A percentile compares a stretch with the other conserved stretches of the same genome.
These are phyloP conservation scores for Colletotrichum musae DNA, from an alignment of 2,329 filamentous ascomycete genomes.

Conservation along the genomic window DNA sequence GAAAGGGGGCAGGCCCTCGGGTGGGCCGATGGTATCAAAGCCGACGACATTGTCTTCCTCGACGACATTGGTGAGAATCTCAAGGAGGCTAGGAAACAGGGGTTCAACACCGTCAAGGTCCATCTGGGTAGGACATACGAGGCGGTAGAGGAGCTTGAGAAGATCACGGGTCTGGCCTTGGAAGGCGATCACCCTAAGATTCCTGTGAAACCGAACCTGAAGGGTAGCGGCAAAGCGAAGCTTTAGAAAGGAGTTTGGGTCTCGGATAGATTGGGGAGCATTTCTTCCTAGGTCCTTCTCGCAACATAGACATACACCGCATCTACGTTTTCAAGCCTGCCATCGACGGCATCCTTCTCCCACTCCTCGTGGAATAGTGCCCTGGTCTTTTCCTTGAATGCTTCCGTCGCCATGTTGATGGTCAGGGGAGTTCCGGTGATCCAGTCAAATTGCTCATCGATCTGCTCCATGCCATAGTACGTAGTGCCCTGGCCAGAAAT, in stretches of 20 bases:
- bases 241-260: slow-evolving; percentile 51
- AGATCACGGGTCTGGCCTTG: slow-evolving; percentile 77
- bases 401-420: slow-evolving; percentile 40
- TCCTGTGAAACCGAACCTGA: slow-evolving; percentile 57
- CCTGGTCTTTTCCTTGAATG: slow-evolving; percentile 45
- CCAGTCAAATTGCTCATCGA: slow-evolving; percentile 49
- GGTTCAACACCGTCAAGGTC: slow-evolving; percentile 90
- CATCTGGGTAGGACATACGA: slow-evolving; percentile 82
- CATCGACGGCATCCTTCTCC: slow-evolving; percentile 48
- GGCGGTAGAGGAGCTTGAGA: slow-evolving; percentile 87
- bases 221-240: slow-evolving; percentile 57
- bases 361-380: slow-evolving; percentile 50
- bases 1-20: slow-evolving; percentile 56
- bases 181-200: slow-evolving; percentile 68
- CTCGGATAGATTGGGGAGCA: background rate
- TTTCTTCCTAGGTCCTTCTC: slow-evolving; percentile 23
- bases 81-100: slow-evolving; percentile 80
- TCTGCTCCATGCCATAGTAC: slow-evolving; percentile 45
- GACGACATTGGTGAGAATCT: slow-evolving; percentile 97
- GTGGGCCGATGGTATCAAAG: slow-evolving; percentile 67
- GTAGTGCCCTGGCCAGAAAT: slow-evolving; percentile 44
- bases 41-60: slow-evolving; percentile 84
- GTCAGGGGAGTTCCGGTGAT: slow-evolving; percentile 44
- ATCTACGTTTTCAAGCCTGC: slow-evolving; percentile 48
- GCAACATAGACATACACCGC: slow-evolving; percentile 51